Evolutionary conservation across 2,329 filamentous ascomycete genomes (phyloP).

Genomic region (Epichloe aotearoae): DNA sequence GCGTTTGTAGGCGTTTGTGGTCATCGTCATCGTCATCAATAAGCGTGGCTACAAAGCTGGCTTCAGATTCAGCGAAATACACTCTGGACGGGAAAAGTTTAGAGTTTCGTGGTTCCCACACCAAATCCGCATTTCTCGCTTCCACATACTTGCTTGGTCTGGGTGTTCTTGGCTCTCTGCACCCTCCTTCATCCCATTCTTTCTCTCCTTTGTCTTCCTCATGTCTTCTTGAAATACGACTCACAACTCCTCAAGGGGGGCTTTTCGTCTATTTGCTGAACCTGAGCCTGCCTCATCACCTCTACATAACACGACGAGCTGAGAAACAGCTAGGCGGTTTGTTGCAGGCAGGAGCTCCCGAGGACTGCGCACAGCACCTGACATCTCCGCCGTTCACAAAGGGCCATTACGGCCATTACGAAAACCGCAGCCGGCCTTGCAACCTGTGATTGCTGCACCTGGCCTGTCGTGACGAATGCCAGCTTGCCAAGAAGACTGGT

Average conservation of each 20-base stretch:
- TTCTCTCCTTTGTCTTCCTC: background rate
- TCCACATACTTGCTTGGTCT: background rate
- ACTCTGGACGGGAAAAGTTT: background rate
- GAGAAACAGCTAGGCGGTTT: background rate
- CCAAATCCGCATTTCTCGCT: background rate
- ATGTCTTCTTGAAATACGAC: background rate
- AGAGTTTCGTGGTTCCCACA: background rate
- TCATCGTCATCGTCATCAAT: background rate
- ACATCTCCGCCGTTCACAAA: background rate
- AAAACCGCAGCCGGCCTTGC: background rate
- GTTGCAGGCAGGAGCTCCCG: background rate
- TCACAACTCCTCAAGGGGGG: too few relatives aligned
- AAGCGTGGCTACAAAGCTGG: background rate
- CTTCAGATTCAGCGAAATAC: background rate
- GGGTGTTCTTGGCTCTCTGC: background rate
- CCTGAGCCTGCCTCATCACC: background rate
- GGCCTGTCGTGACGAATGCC: background rate
- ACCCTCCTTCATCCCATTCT: background rate
- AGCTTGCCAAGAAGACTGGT: background rate
- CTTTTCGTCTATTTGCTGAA: background rate
- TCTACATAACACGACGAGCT: background rate
- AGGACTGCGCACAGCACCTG: too few relatives aligned
- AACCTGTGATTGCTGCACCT: background rate
- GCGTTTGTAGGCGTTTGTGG: background rate
- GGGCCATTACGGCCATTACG: background rate